These are phyloP conservation scores for Ceratocystis diversiconidia DNA, from an alignment of 2,329 filamentous ascomycete species.

Conservation along the genomic window DNA sequence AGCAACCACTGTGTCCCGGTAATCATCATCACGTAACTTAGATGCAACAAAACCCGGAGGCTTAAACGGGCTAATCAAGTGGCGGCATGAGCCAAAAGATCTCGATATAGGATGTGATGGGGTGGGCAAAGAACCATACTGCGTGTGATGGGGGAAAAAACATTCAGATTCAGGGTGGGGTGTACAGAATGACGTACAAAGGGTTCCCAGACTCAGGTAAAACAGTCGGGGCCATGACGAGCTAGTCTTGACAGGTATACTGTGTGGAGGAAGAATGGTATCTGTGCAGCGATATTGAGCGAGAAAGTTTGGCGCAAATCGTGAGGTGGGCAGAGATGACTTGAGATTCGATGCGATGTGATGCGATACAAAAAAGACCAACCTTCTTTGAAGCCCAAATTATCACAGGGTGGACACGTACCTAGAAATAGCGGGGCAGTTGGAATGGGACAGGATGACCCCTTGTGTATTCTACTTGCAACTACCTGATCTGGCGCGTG, in stretches of 20 bases:
- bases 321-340: no score
- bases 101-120: background rate
- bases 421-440: background rate
- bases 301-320: background rate
- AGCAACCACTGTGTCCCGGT: no score
- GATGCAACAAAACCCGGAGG: no score
- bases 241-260: background rate
- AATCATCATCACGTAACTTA: no score
- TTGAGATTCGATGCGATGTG: no score
- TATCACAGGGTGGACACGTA: background rate
- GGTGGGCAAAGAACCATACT: background rate
- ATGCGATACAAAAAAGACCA: background rate
- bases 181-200: constrained; percentile 27
- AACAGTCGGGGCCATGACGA: constrained; percentile 31
- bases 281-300: background rate
- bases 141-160: background rate
- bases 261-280: background rate
- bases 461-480: no score
- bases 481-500: no score
- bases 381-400: background rate
- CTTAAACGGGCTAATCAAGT: no score
- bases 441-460: no score
- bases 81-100: background rate
- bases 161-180: background rate
- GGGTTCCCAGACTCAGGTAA: constrained; percentile 35